Evolutionary conservation across 176 grass and related monocot genomes (phyloP), one percentile per base, ranked within the genome.

Genomic region (Alloteropsis semialata): DNA sequence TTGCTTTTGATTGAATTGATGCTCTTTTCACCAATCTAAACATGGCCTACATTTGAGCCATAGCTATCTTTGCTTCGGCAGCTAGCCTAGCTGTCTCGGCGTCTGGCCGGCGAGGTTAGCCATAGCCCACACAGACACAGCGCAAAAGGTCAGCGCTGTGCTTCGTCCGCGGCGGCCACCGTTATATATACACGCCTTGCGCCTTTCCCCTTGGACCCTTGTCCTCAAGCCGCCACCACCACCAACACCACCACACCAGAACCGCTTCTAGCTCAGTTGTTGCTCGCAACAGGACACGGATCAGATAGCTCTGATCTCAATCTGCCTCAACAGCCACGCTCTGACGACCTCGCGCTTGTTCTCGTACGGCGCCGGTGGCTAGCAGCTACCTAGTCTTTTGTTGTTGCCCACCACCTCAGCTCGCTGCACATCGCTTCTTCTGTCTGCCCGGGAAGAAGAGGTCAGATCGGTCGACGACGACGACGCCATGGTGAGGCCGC

Each of bases 401-500:
- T 48, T n/a, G 60, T 69, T 76, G 41, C 48, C 29, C 51, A 27
- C 74, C 74, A 76, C 54, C n/a, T 15, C 54, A 27, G 56, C 3
- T 77, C 75, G 44, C 75, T 39, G n/a, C 50, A 10, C 72, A 37
- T 74, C 65, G 15, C n/a, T n/a, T n/a, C n/a, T n/a, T n/a, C n/a
- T n/a, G n/a, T n/a, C n/a, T n/a, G n/a, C n/a, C n/a, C n/a, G n/a
- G n/a, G n/a, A n/a, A n/a, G n/a, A n/a, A n/a, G n/a, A n/a, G n/a
- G n/a, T n/a, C n/a, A n/a, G 6, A 18, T 18, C 2, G 30, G 15
- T 10, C 21, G 33, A 21, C 13, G 28, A 84, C n/a, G 24, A 59
- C 11, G 12, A 16, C 62, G 21, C 39, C 29, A 97, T 97, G 95
- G 92, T 83, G 84, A 97, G 95, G 75, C 88, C 92, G 44, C 92